These are phyloP conservation scores for Ustilago lituana DNA, from an alignment of 1,284 basidiomycete genomes.

Conservation along the genomic window DNA sequence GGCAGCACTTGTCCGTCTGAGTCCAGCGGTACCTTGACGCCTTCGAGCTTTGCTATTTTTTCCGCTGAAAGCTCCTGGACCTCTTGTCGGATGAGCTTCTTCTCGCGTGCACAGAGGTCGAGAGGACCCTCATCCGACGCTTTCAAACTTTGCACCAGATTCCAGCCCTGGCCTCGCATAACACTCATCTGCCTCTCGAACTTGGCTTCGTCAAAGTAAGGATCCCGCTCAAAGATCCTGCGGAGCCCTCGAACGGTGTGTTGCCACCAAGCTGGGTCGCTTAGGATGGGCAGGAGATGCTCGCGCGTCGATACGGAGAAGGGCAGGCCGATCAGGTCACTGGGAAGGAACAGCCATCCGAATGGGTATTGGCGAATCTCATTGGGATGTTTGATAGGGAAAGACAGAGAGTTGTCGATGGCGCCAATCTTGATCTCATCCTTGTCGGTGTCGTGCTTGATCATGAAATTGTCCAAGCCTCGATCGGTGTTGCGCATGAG, in stretches of 20 bases:
- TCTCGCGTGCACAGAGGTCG: constrained; percentile 63
- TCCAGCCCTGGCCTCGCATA: constrained; percentile 90
- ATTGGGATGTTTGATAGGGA: constrained; percentile 77
- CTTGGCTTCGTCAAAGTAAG: constrained; percentile 71
- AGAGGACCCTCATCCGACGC: constrained; percentile 73
- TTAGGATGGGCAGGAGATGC: constrained; percentile 82
- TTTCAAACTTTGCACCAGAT: constrained; percentile 82
- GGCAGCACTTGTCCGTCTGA: constrained; percentile 9
- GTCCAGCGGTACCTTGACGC: constrained; percentile 18
- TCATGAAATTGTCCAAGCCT: constrained; percentile 69
- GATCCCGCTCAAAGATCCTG: constrained; percentile 80
- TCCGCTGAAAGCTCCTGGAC: constrained; percentile 16
- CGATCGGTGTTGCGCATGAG: constrained; percentile 82
- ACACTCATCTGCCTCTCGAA: constrained; percentile 83
- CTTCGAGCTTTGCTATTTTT: constrained; percentile 16
- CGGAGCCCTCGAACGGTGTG: constrained; percentile 81
- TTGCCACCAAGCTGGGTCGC: constrained; percentile 87
- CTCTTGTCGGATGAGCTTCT: constrained; percentile 57
- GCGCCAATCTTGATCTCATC: constrained; percentile 80
- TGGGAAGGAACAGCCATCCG: constrained; percentile 84
- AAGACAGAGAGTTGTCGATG: constrained; percentile 91
- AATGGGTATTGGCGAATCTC: constrained; percentile 91
- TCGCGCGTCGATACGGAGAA: constrained; percentile 79
- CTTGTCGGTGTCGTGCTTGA: constrained; percentile 73
- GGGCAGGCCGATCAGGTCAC: constrained; percentile 78